Evolutionary conservation across 2,329 filamentous ascomycete genomes (phyloP), one percentile per base, ranked within the genome.

Genomic region (Fusarium sp.): DNA sequence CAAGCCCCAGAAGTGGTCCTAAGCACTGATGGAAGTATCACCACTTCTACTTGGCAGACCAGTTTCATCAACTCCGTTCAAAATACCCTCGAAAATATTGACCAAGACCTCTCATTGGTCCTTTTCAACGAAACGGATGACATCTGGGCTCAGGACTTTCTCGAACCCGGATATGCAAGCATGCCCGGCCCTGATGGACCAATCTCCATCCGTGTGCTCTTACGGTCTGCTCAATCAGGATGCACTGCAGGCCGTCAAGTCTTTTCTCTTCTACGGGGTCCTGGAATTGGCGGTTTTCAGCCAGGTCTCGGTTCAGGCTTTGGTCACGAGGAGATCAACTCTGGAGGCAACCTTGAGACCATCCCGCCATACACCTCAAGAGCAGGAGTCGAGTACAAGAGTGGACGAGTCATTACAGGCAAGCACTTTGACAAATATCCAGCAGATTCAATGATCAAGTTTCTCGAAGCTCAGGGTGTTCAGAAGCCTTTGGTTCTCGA

Each of bases 121-220:
- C 56, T 70, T 4, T 67, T 83, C 65, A 71, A 78, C 22, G 60
- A 65, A 2, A 75, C 68, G 24, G 70, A 66, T 33, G 82, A 84
- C 66, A 74, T 80, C 52, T 85, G 83, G 83, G 77, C 80, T 2
- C 84, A 85, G 67, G 83, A 86, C 63, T 80, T 83, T 41, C 67
- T 85, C 31, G 83, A 85, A 71, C 80, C 83, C 0, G 83, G 75
- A 1, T 85, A 83, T 66, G 76, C 77, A 5, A 83, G 80, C 60
- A 85, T 85, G 68, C 83, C 83, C 0, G 83, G 82, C 0, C 81
- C 82, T 1, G 20, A 81, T 6, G 81, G 82, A 0, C 71, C 81
- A 3, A 71, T 83, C 8, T 68, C 76, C 2, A 65, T 85, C 7
- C 79, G 79, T 5, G 68, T 85, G 9, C 77, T 84, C 63, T 73